A percentile compares a stretch with the other conserved stretches of the same genome.
Evolutionary conservation across 257 asterid genomes (phyloP).

Genomic region (Lycium barbarum): DNA sequence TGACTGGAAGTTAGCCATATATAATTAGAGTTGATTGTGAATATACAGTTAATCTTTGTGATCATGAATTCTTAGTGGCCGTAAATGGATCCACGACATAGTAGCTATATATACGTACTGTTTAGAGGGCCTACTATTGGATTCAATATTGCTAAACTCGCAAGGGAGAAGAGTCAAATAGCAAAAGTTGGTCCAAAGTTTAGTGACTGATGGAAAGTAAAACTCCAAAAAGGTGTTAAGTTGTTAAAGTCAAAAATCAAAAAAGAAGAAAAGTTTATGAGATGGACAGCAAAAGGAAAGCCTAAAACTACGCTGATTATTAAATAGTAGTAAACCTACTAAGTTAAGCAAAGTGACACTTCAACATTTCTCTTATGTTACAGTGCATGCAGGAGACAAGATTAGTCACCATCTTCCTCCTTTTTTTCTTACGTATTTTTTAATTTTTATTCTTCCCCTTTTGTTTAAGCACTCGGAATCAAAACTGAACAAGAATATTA

Average conservation of each 20-base stretch:
- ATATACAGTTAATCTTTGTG: no score
- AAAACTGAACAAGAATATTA: neutral
- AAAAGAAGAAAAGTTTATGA: neutral
- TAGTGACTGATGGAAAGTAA: neutral
- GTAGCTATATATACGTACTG: no score
- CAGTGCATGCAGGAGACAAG: neutral
- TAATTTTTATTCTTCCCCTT: neutral
- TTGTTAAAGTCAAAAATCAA: neutral
- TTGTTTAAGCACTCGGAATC: neutral
- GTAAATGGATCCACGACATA: no score
- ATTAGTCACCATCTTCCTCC: neutral
- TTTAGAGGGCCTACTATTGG: no score
- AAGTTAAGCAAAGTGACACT: neutral
- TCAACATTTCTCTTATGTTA: neutral
- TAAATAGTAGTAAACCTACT: neutral
- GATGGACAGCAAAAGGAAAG: constrained; percentile 11
- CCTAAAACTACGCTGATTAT: neutral
- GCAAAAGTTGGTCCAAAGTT: neutral
- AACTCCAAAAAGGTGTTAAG: neutral
- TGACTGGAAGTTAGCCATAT: no score
- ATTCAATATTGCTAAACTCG: no score
- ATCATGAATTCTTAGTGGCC: no score
- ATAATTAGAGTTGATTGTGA: no score
- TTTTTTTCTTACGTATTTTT: neutral
- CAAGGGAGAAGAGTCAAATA: no score